Percentiles rank a stretch among this genome's conserved stretches.
phyloP scores from a whole-genome alignment of 2,329 filamentous ascomycete genomes.

The Exophiala aquamarina region DNA sequence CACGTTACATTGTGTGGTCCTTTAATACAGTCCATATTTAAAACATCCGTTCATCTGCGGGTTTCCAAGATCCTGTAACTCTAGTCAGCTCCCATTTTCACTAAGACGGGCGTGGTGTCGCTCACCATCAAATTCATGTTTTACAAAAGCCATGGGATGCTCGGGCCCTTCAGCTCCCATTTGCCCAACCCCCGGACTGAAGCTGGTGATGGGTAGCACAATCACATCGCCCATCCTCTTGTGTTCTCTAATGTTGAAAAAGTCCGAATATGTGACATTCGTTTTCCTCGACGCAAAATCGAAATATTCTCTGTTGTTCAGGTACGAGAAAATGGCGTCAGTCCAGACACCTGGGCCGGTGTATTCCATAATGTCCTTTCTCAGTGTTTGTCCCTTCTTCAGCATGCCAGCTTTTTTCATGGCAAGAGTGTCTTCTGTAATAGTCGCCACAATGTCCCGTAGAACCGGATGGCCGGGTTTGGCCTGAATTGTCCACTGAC shows the following conservation, averaged over 20 bases:
- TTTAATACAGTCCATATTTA: neutral
- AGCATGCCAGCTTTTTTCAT: constrained; percentile 69
- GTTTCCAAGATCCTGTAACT: constrained; percentile 32
- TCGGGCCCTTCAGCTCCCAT: constrained; percentile 89
- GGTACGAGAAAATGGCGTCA: constrained; percentile 84
- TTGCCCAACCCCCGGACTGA: constrained; percentile 89
- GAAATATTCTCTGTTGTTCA: constrained; percentile 89
- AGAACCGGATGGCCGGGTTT: constrained; percentile 94
- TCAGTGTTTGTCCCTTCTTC: constrained; percentile 57
- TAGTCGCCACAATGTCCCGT: constrained; percentile 79
- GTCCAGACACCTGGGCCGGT: constrained; percentile 96
- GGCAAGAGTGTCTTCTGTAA: constrained; percentile 77
- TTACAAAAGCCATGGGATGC: constrained; percentile 95
- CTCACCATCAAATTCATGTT: constrained; percentile 92
- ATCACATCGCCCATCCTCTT: constrained; percentile 93
- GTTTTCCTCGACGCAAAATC: constrained; percentile 66
- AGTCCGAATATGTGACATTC: constrained; percentile 81
- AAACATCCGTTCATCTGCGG: constrained; percentile 29
- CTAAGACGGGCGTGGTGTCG: constrained; percentile 11
- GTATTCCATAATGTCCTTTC: constrained; percentile 81
- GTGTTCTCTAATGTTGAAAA: constrained; percentile 78
- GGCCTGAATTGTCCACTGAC: constrained; percentile 97
- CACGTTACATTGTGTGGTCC: too few relatives aligned
- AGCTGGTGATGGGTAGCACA: constrained; percentile 92
- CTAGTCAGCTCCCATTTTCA: constrained; percentile 10